These are phyloP conservation scores for Dactylellina drechsleri DNA, from an alignment of 2,329 filamentous ascomycete species.

Conservation along the genomic window DNA sequence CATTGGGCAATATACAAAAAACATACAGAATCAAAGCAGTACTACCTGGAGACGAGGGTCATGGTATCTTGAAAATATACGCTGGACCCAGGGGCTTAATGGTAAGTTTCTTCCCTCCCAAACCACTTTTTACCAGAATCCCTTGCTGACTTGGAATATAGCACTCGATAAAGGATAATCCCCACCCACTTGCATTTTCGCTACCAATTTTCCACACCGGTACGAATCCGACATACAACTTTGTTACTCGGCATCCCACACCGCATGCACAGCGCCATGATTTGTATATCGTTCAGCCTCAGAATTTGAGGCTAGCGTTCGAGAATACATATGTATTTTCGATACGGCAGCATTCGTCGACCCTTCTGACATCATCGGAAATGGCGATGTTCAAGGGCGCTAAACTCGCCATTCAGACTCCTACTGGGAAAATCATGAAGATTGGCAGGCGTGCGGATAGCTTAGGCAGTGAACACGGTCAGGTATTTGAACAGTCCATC, in stretches of 20 bases:
- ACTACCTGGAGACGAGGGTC: slow-evolving; percentile 88
- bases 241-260: slow-evolving; percentile 90
- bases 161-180: slow-evolving; percentile 94
- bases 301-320: slow-evolving; percentile 84
- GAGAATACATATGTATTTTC: slow-evolving; percentile 99
- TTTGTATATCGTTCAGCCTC: slow-evolving; percentile 94
- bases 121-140: slow-evolving; percentile 31
- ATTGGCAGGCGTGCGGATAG: slow-evolving; percentile 82
- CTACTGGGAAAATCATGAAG: slow-evolving; percentile 91
- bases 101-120: slow-evolving; percentile 62
- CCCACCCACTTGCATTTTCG: slow-evolving; percentile 87
- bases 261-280: slow-evolving; percentile 98
- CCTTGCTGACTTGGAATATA: too few relatives aligned
- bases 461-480: slow-evolving; percentile 65
- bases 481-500: slow-evolving; percentile 88
- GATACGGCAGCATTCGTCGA: slow-evolving; percentile 88
- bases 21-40: slow-evolving; percentile 93
- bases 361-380: slow-evolving; percentile 62
- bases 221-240: slow-evolving; percentile 93
- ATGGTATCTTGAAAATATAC: slow-evolving; percentile 87
- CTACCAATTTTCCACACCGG: slow-evolving; percentile 91
- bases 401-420: slow-evolving; percentile 93
- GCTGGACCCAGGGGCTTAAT: slow-evolving; percentile 93
- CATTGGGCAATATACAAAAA: slow-evolving; percentile 76
- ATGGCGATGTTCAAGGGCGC: slow-evolving; percentile 74